A percentile compares a stretch with the other conserved stretches of the same genome.
Evolutionary conservation across 2,329 filamentous ascomycete species (phyloP).

Genomic region (Sarocladiaceae sp.): DNA sequence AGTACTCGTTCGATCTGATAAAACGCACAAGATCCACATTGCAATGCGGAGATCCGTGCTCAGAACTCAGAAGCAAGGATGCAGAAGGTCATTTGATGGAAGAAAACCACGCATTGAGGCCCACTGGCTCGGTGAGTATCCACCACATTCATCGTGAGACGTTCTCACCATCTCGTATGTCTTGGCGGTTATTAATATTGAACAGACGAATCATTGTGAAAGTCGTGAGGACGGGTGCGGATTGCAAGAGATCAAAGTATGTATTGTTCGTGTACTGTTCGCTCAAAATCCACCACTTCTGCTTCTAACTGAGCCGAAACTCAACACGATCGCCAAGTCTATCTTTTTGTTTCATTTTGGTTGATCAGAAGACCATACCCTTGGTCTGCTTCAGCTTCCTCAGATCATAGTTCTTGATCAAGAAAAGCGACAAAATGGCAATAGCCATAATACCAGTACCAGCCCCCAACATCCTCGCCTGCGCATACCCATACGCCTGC

Average conservation of each 20-base stretch:
- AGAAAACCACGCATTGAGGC: background rate
- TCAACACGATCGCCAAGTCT: no score
- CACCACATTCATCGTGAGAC: background rate
- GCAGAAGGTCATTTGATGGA: background rate
- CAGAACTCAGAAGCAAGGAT: background rate
- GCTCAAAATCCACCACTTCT: no score
- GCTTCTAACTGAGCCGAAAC: no score
- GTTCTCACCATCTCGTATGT: background rate
- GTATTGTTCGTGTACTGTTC: no score
- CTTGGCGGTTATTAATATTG: no score
- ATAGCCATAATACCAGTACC: constrained; percentile 24
- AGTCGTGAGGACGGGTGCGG: no score
- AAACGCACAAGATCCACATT: background rate
- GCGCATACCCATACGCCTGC: constrained; percentile 47
- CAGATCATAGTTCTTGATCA: constrained; percentile 45
- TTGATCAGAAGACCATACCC: constrained; percentile 33
- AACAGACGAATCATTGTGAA: no score
- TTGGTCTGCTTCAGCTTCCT: constrained; percentile 39
- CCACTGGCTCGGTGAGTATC: no score
- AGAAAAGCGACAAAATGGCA: constrained; percentile 30
- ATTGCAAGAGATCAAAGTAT: no score
- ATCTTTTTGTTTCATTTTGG: no score
- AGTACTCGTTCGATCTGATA: background rate
- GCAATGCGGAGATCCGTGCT: no score
- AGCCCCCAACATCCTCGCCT: constrained; percentile 38